These are phyloP conservation scores for Xylariaceae sp. DNA, from an alignment of 2,329 filamentous ascomycete genomes.

Conservation along the genomic window DNA sequence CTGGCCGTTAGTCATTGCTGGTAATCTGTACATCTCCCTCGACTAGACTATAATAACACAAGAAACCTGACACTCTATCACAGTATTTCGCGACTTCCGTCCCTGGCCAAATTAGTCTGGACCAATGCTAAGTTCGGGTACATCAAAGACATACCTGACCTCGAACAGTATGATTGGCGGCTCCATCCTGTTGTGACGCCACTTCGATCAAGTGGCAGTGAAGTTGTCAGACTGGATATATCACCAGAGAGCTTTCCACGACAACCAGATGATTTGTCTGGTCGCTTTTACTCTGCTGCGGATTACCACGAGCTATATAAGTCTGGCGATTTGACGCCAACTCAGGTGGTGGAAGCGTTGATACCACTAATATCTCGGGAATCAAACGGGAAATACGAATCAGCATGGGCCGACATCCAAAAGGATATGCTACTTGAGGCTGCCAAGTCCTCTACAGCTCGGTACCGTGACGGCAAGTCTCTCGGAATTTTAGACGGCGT, in stretches of 20 bases:
- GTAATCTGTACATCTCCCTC: slow-evolving; percentile 52
- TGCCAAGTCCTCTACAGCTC: slow-evolving; percentile 68
- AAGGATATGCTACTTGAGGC: slow-evolving; percentile 62
- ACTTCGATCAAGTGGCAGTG: slow-evolving; percentile 36
- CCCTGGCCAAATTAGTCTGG: slow-evolving; percentile 67
- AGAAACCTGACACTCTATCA: neutral
- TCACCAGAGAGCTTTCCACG: slow-evolving; percentile 40
- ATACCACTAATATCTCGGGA: slow-evolving; percentile 68
- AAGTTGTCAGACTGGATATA: slow-evolving; percentile 37
- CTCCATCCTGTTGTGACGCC: slow-evolving; percentile 59
- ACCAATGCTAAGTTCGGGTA: slow-evolving; percentile 59
- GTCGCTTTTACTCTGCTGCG: slow-evolving; percentile 64
- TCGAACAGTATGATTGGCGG: slow-evolving; percentile 44
- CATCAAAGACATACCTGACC: slow-evolving; percentile 44
- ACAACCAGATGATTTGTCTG: slow-evolving; percentile 40
- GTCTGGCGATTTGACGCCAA: slow-evolving; percentile 67
- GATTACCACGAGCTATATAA: slow-evolving; percentile 78
- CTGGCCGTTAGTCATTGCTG: slow-evolving; percentile 57
- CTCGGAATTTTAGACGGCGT: slow-evolving; percentile 76
- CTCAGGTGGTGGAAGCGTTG: slow-evolving; percentile 67
- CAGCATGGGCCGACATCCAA: slow-evolving; percentile 69
- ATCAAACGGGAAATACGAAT: slow-evolving; percentile 58
- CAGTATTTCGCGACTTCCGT: slow-evolving; percentile 59
- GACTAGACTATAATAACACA: neutral
- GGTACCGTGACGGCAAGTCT: slow-evolving; percentile 65